Conservation (phyloP, 352 stramenopile genomes). For the Phytophthora meadii region DNA sequence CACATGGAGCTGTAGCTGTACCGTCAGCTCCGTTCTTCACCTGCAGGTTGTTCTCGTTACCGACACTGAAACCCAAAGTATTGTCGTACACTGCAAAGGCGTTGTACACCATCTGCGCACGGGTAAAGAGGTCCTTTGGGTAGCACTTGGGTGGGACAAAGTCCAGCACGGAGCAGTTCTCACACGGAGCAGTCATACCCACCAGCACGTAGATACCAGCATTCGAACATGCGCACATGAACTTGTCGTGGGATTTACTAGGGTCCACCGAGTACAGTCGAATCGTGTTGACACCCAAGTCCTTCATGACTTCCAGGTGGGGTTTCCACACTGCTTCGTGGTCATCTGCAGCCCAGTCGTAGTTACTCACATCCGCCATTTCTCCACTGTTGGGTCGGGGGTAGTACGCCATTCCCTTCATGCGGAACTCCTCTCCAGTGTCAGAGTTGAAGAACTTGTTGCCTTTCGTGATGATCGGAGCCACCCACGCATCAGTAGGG, state of each 20-base stretch:
- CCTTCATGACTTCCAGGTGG: conserved; percentile 61
- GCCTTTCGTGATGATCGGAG: conserved; percentile 63
- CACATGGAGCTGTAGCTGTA: conserved; percentile 54
- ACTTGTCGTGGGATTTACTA: conserved; percentile 71
- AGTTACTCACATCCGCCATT: conserved; percentile 56
- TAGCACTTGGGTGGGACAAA: conserved; percentile 60
- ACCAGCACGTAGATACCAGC: conserved; percentile 80
- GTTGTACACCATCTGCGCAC: conserved; percentile 72
- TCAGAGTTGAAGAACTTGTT: conserved; percentile 89
- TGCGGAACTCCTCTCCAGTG: conserved; percentile 67
- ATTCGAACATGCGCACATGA: conserved; percentile 75
- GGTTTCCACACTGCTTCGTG: conserved; percentile 65
- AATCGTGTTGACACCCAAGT: conserved; percentile 71
- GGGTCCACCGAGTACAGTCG: conserved; percentile 78
- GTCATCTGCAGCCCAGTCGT: conserved; percentile 71
- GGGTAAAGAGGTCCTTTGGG: conserved; percentile 57
- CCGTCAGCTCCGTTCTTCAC: conserved; percentile 32
- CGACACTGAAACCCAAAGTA: conserved; percentile 64
- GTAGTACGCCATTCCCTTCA: conserved; percentile 83
- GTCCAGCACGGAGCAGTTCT: conserved; percentile 65
- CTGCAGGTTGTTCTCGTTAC: conserved; percentile 69
- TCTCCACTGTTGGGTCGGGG: conserved; percentile 70
- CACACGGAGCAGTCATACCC: conserved; percentile 66
- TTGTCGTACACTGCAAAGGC: conserved; percentile 81
- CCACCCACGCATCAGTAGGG: conserved; percentile 46